phyloP scores from a whole-genome alignment of 2,329 filamentous ascomycete species.

The Grosmannia huntii region DNA sequence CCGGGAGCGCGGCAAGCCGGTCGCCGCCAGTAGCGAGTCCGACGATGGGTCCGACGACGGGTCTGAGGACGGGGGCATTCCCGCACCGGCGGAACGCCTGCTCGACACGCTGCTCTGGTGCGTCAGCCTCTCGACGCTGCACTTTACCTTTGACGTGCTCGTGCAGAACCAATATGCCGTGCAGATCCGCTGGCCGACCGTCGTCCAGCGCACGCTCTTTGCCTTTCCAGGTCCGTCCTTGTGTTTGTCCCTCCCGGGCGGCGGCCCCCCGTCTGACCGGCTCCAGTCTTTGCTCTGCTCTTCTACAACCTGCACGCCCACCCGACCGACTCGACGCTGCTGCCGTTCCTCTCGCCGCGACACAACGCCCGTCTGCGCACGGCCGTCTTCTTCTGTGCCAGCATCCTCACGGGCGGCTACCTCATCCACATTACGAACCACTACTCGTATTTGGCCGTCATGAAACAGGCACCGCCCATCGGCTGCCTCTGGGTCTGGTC shows the following conservation, averaged over 20 bases:
- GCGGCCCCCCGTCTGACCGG: background rate
- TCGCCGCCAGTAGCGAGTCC: conserved; percentile 13
- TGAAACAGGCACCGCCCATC: conserved; percentile 83
- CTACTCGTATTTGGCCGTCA: conserved; percentile 70
- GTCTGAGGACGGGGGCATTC: conserved; percentile 21
- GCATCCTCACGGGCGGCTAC: conserved; percentile 57
- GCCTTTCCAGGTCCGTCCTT: conserved; percentile 24
- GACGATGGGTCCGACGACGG: conserved; percentile 8
- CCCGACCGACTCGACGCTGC: conserved; percentile 29
- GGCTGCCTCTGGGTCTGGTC: conserved; percentile 91
- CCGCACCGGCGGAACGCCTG: conserved; percentile 34
- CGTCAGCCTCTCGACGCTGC: conserved; percentile 53
- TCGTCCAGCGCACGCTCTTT: conserved; percentile 38
- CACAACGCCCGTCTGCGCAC: conserved; percentile 40
- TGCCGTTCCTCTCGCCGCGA: conserved; percentile 34
- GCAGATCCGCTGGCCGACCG: conserved; percentile 44
- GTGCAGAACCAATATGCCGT: conserved; percentile 69
- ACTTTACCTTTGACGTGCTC: conserved; percentile 67
- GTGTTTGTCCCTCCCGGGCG: conserved; percentile 24
- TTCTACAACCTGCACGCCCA: conserved; percentile 46
- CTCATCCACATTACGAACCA: conserved; percentile 71
- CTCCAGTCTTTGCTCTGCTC: conserved; percentile 39
- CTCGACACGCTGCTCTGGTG: conserved; percentile 46
- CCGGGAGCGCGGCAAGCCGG: conserved; percentile 14
- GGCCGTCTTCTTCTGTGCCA: conserved; percentile 48